Percentiles rank a stretch among this genome's conserved stretches.
Conservation (phyloP, 148 eudicot genomes). For the Nyssa sinensis region DNA sequence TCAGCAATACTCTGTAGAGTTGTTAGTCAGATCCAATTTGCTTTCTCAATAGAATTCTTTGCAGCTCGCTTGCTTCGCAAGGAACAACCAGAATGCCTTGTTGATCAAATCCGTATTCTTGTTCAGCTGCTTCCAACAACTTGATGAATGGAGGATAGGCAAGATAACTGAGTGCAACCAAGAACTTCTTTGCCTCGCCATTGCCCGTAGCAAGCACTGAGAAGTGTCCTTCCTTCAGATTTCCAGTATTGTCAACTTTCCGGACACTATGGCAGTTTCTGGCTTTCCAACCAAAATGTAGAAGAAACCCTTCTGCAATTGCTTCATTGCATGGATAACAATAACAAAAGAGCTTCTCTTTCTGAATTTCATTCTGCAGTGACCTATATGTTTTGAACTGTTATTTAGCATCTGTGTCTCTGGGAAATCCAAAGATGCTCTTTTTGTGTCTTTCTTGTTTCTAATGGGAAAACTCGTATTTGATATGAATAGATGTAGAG, state of each 20-base stretch:
- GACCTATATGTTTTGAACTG: not conserved
- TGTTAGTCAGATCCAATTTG: too few species aligned
- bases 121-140: slow-evolving; percentile 22
- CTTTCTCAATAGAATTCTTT: slow-evolving; percentile 16
- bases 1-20: not conserved
- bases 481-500: not conserved
- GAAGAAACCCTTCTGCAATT: slow-evolving; percentile 2
- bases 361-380: slow-evolving; percentile 1
- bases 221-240: slow-evolving; percentile 5
- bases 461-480: too few species aligned
- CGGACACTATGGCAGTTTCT: not conserved
- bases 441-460: slow-evolving; percentile 3
- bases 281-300: not conserved
- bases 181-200: slow-evolving; percentile 15
- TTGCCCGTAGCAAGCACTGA: slow-evolving; percentile 11
- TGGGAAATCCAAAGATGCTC: too few species aligned
- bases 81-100: slow-evolving; percentile 21
- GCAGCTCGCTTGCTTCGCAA: slow-evolving; percentile 25
- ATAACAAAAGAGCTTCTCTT: slow-evolving; percentile 9
- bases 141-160: slow-evolving; percentile 22
- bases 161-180: slow-evolving; percentile 15
- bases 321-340: not conserved
- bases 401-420: not conserved
- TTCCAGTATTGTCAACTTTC: not conserved
- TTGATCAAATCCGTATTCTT: slow-evolving; percentile 28